Base-by-base conservation (phyloP, 805 yeast species). In the Suhomyces emberorum region DNA sequence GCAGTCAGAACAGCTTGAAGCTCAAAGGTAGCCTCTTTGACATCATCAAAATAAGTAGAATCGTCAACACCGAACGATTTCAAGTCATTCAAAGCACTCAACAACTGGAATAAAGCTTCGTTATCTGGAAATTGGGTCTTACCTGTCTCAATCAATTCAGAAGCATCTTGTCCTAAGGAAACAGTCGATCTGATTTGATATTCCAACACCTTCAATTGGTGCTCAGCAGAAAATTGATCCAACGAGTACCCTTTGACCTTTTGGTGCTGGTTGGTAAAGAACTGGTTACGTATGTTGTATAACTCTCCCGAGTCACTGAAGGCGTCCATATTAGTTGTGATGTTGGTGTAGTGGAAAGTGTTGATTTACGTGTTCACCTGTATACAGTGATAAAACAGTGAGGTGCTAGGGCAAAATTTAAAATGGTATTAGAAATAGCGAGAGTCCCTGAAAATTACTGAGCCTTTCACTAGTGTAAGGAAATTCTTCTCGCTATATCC, bases 181-280 rank as follows among this genome's bases (percentile, higher is more conserved):
- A 68, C 56, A 17, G 54, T 49, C 9, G 72, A 61, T 55, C 74
- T 57, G 41, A 65, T 54, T 49, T 67, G 69, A 44, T 41, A 65
- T 35, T 62, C 69, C 41, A 65, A 47, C n/a, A 61, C 71, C 39
- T 65, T 63, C 30, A 63, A 43, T 43, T 61, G 70, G 33, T 52
- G 55, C 43, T 49, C 70, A 4, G 39, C 55, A 15, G 69, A 56
- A 43, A 66, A 70, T 34, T 63, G 72, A 5, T 60, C 66, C 22
- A 65, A 38, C 24, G 54, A 29, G 35, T 70, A 65, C 4, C 62
- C 52, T 30, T 63, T 48, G 3, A 74, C 76, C 47, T 70, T 65
- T 9, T 61, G 51, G 52, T 69, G 76, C 48, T 77, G 79, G 33
- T 80, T 78, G 9, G 83, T 74, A 56, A 73, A 80, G 60, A 77